phyloP scores from a whole-genome alignment of 1,139 yeast species.

The Zygosaccharomyces sapae region DNA sequence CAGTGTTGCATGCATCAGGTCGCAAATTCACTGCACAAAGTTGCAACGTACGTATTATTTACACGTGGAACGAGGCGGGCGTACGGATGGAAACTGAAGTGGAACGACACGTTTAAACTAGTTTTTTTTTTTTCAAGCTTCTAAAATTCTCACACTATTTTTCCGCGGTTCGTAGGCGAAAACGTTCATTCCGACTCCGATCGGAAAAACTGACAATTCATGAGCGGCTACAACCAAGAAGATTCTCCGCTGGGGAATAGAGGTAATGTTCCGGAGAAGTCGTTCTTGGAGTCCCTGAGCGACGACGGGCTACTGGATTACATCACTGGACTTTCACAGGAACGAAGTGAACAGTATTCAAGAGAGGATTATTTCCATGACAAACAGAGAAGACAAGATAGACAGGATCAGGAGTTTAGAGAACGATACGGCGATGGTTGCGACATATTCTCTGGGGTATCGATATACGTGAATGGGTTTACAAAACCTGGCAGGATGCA shows the following conservation, averaged over 20 bases:
- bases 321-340: slow-evolving; percentile 15
- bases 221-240: slow-evolving; percentile 6
- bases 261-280: slow-evolving; percentile 6
- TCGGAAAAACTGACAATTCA: not conserved
- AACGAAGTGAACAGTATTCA: slow-evolving; percentile 13
- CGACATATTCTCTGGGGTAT: slow-evolving; percentile 58
- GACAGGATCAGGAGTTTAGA: slow-evolving; percentile 53
- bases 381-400: slow-evolving; percentile 64
- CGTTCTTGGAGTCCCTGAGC: slow-evolving; percentile 11
- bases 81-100: too few relatives aligned
- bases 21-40: too few relatives aligned
- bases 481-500: slow-evolving; percentile 73
- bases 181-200: not conserved
- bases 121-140: too few relatives aligned
- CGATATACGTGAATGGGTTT: slow-evolving; percentile 77
- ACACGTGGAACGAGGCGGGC: too few relatives aligned
- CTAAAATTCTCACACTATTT: not conserved
- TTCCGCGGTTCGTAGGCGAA: not conserved
- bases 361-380: slow-evolving; percentile 57
- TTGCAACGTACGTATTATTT: too few relatives aligned
- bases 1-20: too few relatives aligned
- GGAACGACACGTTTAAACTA: too few relatives aligned
- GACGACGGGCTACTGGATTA: slow-evolving; percentile 16
- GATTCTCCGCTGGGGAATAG: slow-evolving; percentile 2
- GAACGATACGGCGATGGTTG: slow-evolving; percentile 42